Base-by-base conservation (phyloP, 805 yeast species). In the Wickerhamiella dianesei region DNA sequence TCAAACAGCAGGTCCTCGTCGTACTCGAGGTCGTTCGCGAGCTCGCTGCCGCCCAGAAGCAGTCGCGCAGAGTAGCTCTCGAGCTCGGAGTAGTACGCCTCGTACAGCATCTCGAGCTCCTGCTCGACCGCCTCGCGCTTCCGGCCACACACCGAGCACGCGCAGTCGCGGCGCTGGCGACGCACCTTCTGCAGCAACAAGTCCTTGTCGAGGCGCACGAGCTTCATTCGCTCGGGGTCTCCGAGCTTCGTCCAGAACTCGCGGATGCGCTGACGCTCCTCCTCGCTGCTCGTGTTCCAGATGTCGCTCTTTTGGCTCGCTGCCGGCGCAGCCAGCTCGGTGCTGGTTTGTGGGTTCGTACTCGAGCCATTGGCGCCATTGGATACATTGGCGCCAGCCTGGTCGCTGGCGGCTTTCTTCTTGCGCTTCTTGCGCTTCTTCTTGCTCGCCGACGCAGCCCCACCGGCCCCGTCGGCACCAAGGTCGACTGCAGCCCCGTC, bases 141-240 rank as follows among this genome's bases (percentile, higher is more conserved):
- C 41, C 83, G 73, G 2, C 88, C 89, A 65, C 96, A 88, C 17
- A 77, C 77, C 3, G 78, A 67, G 60, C 96, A 88, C 48, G 76
- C 72, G 60, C 95, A 87, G 21, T 63, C 61, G 21, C 68, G 65
- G 51, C 71, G 69, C 57, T 76, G 80, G 77, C 49, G 72, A 50
- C 73, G 75, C 61, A 85, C 75, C 40, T 77, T 71, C 43, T 73
- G 74, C 63, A 82, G 69, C 1, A 87, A 77, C 37, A 83, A 78
- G 42, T 75, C 75, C 59, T 79, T 80, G 53, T 82, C 84, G 40
- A 83, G 74, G 55, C 73, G 71, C 25, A 83, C 72, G 20, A 86
- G 71, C 25, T 73, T 66, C 54, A 73, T 69, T 55, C 82, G 80
- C 53, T 76, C 78, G 3, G 71, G 73, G n/a, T 75, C 70, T 18